A percentile compares a stretch with the other conserved stretches of the same genome.
These are phyloP conservation scores for Sanghuangporus weigelae DNA, from an alignment of 1,284 basidiomycete genomes.

Conservation along the genomic window DNA sequence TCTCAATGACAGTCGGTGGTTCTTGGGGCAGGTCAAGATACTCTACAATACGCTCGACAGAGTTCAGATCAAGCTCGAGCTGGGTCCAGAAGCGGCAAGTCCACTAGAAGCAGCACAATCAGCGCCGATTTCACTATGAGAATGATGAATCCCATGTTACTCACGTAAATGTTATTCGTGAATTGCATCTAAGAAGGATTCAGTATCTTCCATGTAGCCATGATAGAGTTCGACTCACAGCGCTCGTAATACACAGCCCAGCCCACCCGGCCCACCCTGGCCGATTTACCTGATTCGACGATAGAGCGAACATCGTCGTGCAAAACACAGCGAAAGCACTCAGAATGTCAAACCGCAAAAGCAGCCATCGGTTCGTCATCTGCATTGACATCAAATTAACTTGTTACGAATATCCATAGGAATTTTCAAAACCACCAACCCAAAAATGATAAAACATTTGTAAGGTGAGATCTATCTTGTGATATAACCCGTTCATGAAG, in stretches of 20 bases:
- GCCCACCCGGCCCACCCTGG: conserved; percentile 32
- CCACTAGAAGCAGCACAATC: conserved; percentile 32
- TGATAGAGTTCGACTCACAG: conserved; percentile 20
- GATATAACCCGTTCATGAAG: conserved; percentile 73
- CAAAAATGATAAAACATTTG: conserved; percentile 4
- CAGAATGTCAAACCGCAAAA: conserved; percentile 35
- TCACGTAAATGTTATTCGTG: conserved; percentile 47
- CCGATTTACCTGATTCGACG: conserved; percentile 33
- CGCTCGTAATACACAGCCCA: conserved; percentile 80
- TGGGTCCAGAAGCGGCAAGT: conserved; percentile 60
- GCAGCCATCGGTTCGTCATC: conserved; percentile 25
- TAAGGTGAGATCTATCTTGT: conserved; percentile 59
- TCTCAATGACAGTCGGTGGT: conserved; percentile 66
- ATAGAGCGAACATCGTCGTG: conserved; percentile 75
- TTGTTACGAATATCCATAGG: too few relatives aligned
- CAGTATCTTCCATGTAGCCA: background rate
- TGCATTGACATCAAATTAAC: background rate
- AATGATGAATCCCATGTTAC: background rate
- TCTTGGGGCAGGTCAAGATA: conserved; percentile 85
- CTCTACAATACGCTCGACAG: conserved; percentile 84
- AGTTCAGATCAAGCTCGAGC: conserved; percentile 66
- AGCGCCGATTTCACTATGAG: background rate
- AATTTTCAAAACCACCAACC: background rate
- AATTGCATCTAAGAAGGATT: conserved; percentile 38
- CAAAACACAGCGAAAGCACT: conserved; percentile 60